These are phyloP conservation scores for Posidonia oceanica DNA, from an alignment of 116 monocot genomes.

Conservation along the genomic window DNA sequence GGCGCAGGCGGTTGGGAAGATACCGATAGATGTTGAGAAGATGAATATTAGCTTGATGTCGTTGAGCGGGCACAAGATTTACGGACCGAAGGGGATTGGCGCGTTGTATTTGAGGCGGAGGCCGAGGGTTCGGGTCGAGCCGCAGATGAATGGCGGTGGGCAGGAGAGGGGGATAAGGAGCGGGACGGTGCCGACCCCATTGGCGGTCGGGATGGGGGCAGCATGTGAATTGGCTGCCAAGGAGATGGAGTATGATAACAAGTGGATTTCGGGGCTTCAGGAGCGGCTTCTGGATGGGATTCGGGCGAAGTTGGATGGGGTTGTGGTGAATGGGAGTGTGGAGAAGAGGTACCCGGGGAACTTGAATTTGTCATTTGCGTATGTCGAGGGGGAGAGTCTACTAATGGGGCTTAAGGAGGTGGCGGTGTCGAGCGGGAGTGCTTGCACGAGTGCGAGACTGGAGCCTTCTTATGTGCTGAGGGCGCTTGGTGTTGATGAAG, in stretches of 20 bases:
- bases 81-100: slow-evolving; percentile 92
- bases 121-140: slow-evolving; percentile 64
- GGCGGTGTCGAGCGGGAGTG: slow-evolving; percentile 84
- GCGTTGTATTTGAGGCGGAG: slow-evolving; percentile 74
- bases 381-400: slow-evolving; percentile 81
- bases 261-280: slow-evolving; percentile 23
- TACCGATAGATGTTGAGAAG: slow-evolving; percentile 67
- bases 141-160: slow-evolving; percentile 93
- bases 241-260: slow-evolving; percentile 77
- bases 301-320: slow-evolving; percentile 36
- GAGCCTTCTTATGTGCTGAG: slow-evolving; percentile 83
- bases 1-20: slow-evolving; percentile 82
- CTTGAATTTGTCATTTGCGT: slow-evolving; percentile 75
- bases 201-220: slow-evolving; percentile 68
- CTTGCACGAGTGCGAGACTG: slow-evolving; percentile 80
- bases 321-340: slow-evolving; percentile 71
- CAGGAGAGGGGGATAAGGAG: slow-evolving; percentile 91
- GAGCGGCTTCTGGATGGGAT: slow-evolving; percentile 70
- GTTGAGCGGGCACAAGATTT: slow-evolving; percentile 81
- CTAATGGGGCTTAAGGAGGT: slow-evolving; percentile 91
- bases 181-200: slow-evolving; percentile 78
- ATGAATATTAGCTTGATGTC: slow-evolving; percentile 88
- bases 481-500: slow-evolving; percentile 85
- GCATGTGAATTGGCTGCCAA: slow-evolving; percentile 65
- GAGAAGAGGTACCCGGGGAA: slow-evolving; percentile 74